Conservation (phyloP, 1,139 yeast species). For the Candida smagusa region DNA sequence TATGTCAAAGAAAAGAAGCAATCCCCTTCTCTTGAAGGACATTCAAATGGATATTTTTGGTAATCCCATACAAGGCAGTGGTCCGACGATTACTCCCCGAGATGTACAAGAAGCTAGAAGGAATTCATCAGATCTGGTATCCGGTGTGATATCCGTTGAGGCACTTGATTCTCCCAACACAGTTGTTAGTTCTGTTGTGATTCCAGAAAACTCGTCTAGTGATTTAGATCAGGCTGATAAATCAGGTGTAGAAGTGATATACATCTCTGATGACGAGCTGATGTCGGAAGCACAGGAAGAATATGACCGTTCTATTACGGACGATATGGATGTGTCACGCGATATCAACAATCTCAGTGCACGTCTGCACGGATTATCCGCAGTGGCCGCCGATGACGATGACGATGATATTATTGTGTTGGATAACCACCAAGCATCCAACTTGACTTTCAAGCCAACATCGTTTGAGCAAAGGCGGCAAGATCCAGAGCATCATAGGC, state of each 20-base stretch:
- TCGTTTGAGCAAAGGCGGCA: constrained; percentile 11
- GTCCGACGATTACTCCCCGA: too few species aligned
- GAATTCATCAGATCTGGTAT: too few species aligned
- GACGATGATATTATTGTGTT: constrained; percentile 24
- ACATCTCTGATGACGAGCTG: constrained; percentile 1
- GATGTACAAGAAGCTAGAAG: too few species aligned
- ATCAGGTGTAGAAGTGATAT: constrained; percentile 2
- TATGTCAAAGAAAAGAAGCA: too few species aligned
- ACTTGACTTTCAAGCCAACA: constrained; percentile 17
- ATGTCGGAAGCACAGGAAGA: not conserved
- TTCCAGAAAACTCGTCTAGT: not conserved
- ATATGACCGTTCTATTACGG: not conserved
- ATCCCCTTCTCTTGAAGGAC: too few species aligned
- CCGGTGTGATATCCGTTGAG: too few species aligned
- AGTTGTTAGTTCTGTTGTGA: not conserved
- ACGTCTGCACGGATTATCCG: too few species aligned
- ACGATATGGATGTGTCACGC: constrained; percentile 1
- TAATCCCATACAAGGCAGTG: too few species aligned
- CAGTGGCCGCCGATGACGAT: not conserved
- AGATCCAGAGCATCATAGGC: constrained; percentile 5
- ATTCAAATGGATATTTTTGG: too few species aligned
- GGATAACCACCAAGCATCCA: constrained; percentile 18
- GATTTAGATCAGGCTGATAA: not conserved
- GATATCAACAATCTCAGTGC: too few species aligned
- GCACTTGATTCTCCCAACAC: too few species aligned